Evolutionary conservation across 2,329 filamentous ascomycete species (phyloP).

Genomic region (Penicillium corylophilum): DNA sequence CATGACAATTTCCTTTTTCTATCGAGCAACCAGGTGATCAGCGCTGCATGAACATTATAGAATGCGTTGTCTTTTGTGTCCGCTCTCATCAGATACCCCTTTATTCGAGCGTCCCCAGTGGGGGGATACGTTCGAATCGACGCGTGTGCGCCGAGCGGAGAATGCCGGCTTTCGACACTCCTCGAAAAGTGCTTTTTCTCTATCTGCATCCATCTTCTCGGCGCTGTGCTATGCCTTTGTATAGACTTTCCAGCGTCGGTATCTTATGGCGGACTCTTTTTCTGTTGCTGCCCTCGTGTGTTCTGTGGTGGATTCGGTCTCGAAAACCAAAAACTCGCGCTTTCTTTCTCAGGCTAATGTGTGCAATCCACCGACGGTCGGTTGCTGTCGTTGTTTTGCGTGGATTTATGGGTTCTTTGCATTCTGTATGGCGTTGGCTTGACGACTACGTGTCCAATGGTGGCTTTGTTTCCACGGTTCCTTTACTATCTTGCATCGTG

Average conservation of each 20-base stretch:
- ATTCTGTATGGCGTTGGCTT: constrained; percentile 46
- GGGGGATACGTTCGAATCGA: constrained; percentile 40
- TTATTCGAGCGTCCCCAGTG: constrained; percentile 41
- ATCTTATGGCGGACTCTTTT: constrained; percentile 39
- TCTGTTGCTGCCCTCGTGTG: constrained; percentile 26
- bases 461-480: constrained; percentile 26
- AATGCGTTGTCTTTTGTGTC: constrained; percentile 52
- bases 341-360: constrained; percentile 28
- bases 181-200: constrained; percentile 40
- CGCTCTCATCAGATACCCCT: constrained; percentile 50
- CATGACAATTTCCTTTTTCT: constrained; percentile 20
- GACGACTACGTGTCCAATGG: constrained; percentile 36
- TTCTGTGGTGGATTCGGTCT: constrained; percentile 22
- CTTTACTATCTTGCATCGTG: constrained; percentile 28
- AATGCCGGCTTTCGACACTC: constrained; percentile 35
- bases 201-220: constrained; percentile 40
- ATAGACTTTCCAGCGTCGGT: constrained; percentile 44
- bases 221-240: constrained; percentile 40
- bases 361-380: not conserved
- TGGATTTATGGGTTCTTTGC: constrained; percentile 34
- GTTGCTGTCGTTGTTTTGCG: constrained; percentile 1
- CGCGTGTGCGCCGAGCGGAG: constrained; percentile 40
- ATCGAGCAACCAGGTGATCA: constrained; percentile 31
- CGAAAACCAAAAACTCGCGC: constrained; percentile 12
- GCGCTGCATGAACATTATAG: constrained; percentile 52